Evolutionary conservation across 2,329 filamentous ascomycete species (phyloP).

Genomic region (Xylaria sp.): DNA sequence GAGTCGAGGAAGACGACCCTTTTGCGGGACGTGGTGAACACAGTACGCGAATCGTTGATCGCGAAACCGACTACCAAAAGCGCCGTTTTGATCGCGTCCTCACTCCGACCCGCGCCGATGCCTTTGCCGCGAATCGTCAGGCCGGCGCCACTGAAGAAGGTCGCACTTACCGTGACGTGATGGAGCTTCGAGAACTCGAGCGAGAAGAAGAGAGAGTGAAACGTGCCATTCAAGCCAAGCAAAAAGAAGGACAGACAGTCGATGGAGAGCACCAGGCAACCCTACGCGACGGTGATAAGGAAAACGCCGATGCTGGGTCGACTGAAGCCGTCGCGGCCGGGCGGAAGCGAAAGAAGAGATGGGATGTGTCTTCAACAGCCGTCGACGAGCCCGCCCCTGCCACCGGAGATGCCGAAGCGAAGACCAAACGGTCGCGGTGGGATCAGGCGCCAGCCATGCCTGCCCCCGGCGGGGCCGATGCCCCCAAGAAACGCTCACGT

Average conservation of each 20-base stretch:
- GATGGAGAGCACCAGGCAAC: slow-evolving; percentile 75
- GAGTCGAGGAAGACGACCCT: slow-evolving; percentile 92
- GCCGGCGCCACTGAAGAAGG: slow-evolving; percentile 76
- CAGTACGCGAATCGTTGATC: slow-evolving; percentile 88
- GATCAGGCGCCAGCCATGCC: slow-evolving; percentile 77
- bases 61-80: slow-evolving; percentile 98
- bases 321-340: slow-evolving; percentile 71
- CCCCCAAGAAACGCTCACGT: slow-evolving; percentile 79
- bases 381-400: slow-evolving; percentile 62
- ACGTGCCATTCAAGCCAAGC: slow-evolving; percentile 81
- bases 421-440: slow-evolving; percentile 85
- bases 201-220: slow-evolving; percentile 90
- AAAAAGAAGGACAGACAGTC: slow-evolving; percentile 68
- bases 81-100: slow-evolving; percentile 89
- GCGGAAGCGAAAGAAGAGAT: slow-evolving; percentile 92
- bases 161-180: slow-evolving; percentile 86
- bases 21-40: slow-evolving; percentile 85
- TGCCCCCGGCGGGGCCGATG: slow-evolving; percentile 64
- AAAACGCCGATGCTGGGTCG: slow-evolving; percentile 76
- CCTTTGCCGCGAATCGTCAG: slow-evolving; percentile 81
- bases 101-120: slow-evolving; percentile 86
- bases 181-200: slow-evolving; percentile 90
- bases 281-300: slow-evolving; percentile 79
- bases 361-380: slow-evolving; percentile 79
- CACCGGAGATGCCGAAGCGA: slow-evolving; percentile 66